phyloP scores from a whole-genome alignment of 305 asterid species.

The Rubia peregrina region DNA sequence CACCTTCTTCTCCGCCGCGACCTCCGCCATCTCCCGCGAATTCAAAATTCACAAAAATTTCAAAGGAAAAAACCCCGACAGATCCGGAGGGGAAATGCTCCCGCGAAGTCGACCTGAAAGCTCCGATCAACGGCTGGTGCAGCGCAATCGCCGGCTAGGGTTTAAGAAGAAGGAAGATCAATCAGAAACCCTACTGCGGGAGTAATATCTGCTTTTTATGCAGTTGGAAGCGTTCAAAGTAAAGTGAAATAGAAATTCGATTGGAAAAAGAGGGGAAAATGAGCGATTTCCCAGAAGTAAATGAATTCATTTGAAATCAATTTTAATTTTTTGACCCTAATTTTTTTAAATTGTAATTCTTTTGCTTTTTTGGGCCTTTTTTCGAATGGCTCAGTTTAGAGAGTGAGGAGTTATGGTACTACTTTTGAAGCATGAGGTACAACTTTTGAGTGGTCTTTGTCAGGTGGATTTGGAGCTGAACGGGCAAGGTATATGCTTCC shows the following conservation, averaged over 20 bases:
- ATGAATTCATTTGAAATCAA: not conserved
- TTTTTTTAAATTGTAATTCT: not conserved
- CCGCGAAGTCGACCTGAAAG: not conserved
- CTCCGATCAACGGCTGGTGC: constrained; percentile 6
- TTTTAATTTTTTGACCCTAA: not conserved
- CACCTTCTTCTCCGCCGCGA: constrained; percentile 45
- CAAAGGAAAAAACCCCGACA: constrained; percentile 1
- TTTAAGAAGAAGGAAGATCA: constrained; percentile 23
- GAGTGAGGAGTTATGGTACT: not conserved
- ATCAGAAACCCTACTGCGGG: constrained; percentile 44
- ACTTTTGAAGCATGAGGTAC: not conserved
- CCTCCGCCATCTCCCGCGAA: constrained; percentile 56
- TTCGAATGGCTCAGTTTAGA: not conserved
- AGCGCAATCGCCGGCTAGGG: constrained; percentile 34
- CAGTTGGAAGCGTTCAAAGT: not conserved
- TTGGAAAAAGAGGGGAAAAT: not conserved
- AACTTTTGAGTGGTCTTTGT: constrained; percentile 18
- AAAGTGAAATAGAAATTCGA: not conserved
- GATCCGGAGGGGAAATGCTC: constrained; percentile 26
- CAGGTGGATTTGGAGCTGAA: constrained; percentile 17
- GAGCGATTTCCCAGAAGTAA: not conserved
- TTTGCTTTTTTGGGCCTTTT: not conserved
- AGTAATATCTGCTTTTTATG: constrained; percentile 1
- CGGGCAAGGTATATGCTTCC: not conserved
- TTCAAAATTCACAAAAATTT: not conserved